These are phyloP conservation scores for Gillenia trifoliata DNA, from an alignment of 306 rosid genomes.

Conservation along the genomic window DNA sequence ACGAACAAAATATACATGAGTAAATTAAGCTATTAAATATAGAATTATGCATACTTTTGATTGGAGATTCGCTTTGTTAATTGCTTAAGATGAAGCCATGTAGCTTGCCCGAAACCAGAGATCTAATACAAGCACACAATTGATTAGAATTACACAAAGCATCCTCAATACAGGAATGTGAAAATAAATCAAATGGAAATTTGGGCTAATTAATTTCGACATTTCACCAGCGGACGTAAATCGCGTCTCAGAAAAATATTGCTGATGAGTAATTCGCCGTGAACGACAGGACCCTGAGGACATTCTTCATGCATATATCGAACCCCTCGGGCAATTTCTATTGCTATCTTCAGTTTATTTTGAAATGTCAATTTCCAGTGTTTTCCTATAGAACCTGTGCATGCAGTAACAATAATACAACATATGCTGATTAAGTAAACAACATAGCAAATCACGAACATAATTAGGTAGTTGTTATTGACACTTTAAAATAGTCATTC, in stretches of 20 bases:
- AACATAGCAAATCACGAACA: not conserved
- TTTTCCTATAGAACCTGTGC: slow-evolving; percentile 6
- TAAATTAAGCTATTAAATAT: not conserved
- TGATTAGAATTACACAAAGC: not conserved
- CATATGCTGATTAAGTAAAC: not conserved
- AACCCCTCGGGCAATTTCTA: slow-evolving; percentile 25
- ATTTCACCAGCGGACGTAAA: slow-evolving; percentile 15
- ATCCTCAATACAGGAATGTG: not conserved
- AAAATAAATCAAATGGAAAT: not conserved
- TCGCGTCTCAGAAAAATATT: slow-evolving; percentile 18
- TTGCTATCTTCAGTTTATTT: slow-evolving; percentile 6
- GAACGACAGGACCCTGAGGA: slow-evolving; percentile 23
- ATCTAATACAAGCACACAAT: slow-evolving; percentile 1
- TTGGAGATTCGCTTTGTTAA: not conserved
- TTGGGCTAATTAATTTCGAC: not conserved
- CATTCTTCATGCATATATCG: slow-evolving; percentile 32
- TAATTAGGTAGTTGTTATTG: too few species aligned
- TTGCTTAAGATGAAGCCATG: slow-evolving; percentile 24
- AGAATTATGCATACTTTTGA: not conserved
- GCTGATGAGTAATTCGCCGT: slow-evolving; percentile 10
- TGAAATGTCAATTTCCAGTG: slow-evolving; percentile 17
- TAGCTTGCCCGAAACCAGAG: slow-evolving; percentile 23
- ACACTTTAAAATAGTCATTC: too few species aligned
- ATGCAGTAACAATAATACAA: not conserved
- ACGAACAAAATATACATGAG: not conserved